Conservation (phyloP, 2,329 filamentous ascomycete genomes). For the Claviceps monticola region DNA sequence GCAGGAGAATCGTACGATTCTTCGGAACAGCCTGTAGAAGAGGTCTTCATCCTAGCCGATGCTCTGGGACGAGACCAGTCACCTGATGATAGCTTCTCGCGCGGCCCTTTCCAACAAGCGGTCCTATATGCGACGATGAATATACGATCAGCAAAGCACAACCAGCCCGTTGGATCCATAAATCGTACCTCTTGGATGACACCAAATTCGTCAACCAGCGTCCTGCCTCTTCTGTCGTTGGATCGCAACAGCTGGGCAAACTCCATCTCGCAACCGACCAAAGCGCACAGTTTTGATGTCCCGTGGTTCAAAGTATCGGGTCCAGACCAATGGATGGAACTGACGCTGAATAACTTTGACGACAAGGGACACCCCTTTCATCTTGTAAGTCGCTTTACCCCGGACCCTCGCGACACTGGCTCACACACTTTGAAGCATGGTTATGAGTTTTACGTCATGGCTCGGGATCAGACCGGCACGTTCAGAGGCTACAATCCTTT, state of each 20-base stretch:
- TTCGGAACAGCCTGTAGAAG: neutral
- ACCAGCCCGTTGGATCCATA: constrained; percentile 10
- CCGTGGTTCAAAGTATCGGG: constrained; percentile 9
- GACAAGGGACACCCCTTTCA: constrained; percentile 36
- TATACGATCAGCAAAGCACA: constrained; percentile 9
- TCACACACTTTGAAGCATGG: constrained; percentile 9
- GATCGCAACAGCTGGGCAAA: constrained; percentile 6
- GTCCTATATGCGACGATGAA: constrained; percentile 11
- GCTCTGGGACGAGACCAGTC: neutral
- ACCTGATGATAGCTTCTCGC: neutral
- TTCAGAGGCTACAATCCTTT: constrained; percentile 9
- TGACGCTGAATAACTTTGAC: constrained; percentile 36
- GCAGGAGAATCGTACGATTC: neutral
- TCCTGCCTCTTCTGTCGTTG: constrained; percentile 8
- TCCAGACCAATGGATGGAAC: constrained; percentile 26
- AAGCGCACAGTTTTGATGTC: constrained; percentile 6
- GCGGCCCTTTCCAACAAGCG: constrained; percentile 5
- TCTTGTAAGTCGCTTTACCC: constrained; percentile 18
- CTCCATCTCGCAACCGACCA: constrained; percentile 7
- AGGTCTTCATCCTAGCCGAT: constrained; percentile 3
- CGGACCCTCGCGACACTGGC: neutral
- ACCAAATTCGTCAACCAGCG: constrained; percentile 1
- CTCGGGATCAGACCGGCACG: constrained; percentile 3
- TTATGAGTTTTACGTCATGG: constrained; percentile 8
- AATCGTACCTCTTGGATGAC: constrained; percentile 11